A percentile compares a stretch with the other conserved stretches of the same genome.
These are phyloP conservation scores for Mycena filopes DNA, from an alignment of 768 basidiomycete genomes.

Conservation along the genomic window DNA sequence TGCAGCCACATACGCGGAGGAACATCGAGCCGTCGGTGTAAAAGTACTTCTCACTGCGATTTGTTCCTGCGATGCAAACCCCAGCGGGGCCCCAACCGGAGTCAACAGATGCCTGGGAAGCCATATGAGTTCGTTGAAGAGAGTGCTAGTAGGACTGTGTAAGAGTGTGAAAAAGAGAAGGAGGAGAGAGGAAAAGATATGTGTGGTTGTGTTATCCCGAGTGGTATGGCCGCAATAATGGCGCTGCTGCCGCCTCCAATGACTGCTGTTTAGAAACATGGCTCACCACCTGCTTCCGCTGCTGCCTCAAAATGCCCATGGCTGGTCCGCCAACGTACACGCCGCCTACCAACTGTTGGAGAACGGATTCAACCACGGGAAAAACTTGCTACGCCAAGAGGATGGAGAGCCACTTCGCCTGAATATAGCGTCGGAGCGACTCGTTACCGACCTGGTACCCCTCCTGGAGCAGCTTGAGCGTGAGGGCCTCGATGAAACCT, in stretches of 20 bases:
- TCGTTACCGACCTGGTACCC: constrained; percentile 16
- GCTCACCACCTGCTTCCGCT: constrained; percentile 6
- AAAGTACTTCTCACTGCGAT: not conserved
- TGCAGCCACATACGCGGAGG: not conserved
- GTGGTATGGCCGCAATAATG: not conserved
- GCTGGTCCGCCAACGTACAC: constrained; percentile 26
- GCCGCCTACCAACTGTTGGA: constrained; percentile 25
- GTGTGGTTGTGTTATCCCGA: not conserved
- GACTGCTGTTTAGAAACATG: no score
- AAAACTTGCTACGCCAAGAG: constrained; percentile 18
- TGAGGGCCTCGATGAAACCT: not conserved
- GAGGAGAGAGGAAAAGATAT: not conserved
- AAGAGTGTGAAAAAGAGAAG: not conserved
- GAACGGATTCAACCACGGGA: constrained; percentile 19
- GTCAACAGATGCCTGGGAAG: no score
- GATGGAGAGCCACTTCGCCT: constrained; percentile 26
- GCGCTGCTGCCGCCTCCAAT: no score
- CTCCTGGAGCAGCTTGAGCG: constrained; percentile 29
- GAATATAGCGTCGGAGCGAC: constrained; percentile 31
- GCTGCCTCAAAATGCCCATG: constrained; percentile 18
- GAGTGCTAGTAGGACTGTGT: no score
- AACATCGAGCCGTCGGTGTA: not conserved
- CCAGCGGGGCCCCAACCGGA: not conserved
- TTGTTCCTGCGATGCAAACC: not conserved
- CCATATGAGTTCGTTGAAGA: no score